A percentile compares a stretch with the other conserved stretches of the same genome.
Conservation (phyloP, 1,284 basidiomycete species). For the Peniophora sp. region DNA sequence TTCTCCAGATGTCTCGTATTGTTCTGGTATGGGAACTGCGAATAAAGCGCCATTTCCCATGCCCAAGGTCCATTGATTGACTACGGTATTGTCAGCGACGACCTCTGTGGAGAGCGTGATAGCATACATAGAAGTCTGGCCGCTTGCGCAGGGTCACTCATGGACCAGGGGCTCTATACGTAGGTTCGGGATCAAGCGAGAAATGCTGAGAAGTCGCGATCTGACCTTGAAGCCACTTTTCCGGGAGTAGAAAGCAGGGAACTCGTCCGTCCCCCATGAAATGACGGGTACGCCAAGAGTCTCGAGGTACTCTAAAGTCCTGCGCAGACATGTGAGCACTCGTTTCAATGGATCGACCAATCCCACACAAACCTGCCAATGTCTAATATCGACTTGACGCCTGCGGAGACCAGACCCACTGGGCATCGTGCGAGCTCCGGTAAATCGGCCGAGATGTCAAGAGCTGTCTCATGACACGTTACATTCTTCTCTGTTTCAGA, state of each 20-base stretch:
- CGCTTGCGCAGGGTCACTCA: constrained; percentile 51
- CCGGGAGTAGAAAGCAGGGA: constrained; percentile 92
- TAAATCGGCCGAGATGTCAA: constrained; percentile 94
- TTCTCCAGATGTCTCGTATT: constrained; percentile 62
- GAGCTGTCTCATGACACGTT: constrained; percentile 43
- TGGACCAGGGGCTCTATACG: constrained; percentile 61
- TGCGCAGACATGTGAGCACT: constrained; percentile 18
- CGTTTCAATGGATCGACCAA: not conserved
- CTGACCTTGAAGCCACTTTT: constrained; percentile 74
- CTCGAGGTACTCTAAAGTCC: constrained; percentile 95
- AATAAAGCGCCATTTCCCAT: constrained; percentile 74
- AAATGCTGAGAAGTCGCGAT: too few species aligned
- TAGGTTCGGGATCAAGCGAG: not conserved
- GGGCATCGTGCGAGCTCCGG: constrained; percentile 78
- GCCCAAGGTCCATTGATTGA: constrained; percentile 52
- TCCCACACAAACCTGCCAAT: constrained; percentile 56
- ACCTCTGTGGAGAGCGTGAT: not conserved
- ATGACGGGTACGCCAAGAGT: constrained; percentile 92
- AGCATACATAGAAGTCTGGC: constrained; percentile 65
- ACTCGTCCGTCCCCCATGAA: constrained; percentile 74
- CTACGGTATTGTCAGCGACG: constrained; percentile 29
- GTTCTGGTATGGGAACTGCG: constrained; percentile 84
- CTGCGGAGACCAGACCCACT: constrained; percentile 88
- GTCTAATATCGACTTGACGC: constrained; percentile 94
- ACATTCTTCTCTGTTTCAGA: constrained; percentile 4